Base-by-base conservation (phyloP, 2,329 filamentous ascomycete species). In the Nemania abortiva region DNA sequence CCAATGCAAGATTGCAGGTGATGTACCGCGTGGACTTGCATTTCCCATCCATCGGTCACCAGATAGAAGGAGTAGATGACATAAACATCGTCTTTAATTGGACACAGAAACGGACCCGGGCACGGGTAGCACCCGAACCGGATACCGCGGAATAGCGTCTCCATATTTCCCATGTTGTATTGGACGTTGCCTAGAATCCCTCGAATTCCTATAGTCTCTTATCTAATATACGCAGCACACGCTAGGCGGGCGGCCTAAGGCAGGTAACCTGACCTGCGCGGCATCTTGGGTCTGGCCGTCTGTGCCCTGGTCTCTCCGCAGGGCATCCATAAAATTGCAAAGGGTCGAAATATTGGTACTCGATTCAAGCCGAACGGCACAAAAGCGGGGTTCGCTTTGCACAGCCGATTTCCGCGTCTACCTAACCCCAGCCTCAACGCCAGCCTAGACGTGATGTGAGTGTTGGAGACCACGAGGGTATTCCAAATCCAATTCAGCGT, bases 321-420 rank as follows among this genome's bases (percentile, higher is more conserved):
- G 49, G 42, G 50, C 13, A 49, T 29, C 18, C 45, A 57, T 55
- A 24, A 63, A 49, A 58, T 67, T 64, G 22, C 60, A 63, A 68
- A 60, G 54, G 63, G 45, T 42, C 2, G 4, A 3, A 22, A 22
- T n/a, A 11, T 29, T n/a, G 9, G 15, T 27, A 34, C 54, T 49
- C 27, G n/a, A 22, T 49, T 61, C 27, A 42, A 50, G 37, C 50
- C n/a, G n/a, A 39, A 31, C 56, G 22, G 45, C 24, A 24, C 45
- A 20, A 57, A 47, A 57, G 61, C 65, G 61, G 18, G 53, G 64
- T 68, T 65, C 66, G 65, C 65, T 60, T 42, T n/a, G 39, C 31
- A 37, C 42, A 29, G 61, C 62, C 61, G 65, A 60, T 31, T 68
- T 55, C 34, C 65, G 60, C 47, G 54, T 15, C 34, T 39, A 34